Conservation (phyloP, 73 alveolate genomes). For the Tetrahymena elliotti region DNA sequence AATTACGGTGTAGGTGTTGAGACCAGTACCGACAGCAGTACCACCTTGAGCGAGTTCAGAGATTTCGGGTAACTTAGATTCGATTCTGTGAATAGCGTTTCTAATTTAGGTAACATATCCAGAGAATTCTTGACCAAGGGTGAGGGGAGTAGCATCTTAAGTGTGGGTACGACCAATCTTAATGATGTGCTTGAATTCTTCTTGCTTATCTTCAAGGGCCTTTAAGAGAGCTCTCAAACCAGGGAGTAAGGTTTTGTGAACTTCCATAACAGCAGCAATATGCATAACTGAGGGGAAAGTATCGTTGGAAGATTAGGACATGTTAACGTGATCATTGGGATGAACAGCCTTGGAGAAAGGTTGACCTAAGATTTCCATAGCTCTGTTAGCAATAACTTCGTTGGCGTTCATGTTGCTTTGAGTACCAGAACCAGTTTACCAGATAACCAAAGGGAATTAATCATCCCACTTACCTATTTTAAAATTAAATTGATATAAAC, state of each 20-base stretch:
- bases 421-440: conserved; percentile 99
- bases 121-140: conserved; percentile 97
- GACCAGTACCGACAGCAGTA: conserved; percentile 99
- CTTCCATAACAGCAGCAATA: conserved; percentile 89
- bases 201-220: conserved; percentile 64
- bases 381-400: conserved; percentile 97
- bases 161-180: conserved; percentile 99
- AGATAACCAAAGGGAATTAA: conserved; percentile 95
- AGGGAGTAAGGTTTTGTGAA: conserved; percentile 27
- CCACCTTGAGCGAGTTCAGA: conserved; percentile 96
- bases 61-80: conserved; percentile 68
- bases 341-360: conserved; percentile 89
- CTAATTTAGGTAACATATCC: conserved; percentile 87
- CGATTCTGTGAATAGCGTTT: conserved; percentile 68
- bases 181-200: conserved; percentile 85
- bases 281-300: conserved; percentile 99
- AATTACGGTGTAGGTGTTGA: conserved; percentile 84
- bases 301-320: conserved; percentile 94
- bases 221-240: conserved; percentile 36
- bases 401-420: conserved; percentile 96
- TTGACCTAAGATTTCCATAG: conserved; percentile 92
- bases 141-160: conserved; percentile 99
- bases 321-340: conserved; percentile 98
- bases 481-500: background rate
- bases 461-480: conserved; percentile 82